These are phyloP conservation scores for Nemania diffusa DNA, from an alignment of 2,329 filamentous ascomycete species.

Conservation along the genomic window DNA sequence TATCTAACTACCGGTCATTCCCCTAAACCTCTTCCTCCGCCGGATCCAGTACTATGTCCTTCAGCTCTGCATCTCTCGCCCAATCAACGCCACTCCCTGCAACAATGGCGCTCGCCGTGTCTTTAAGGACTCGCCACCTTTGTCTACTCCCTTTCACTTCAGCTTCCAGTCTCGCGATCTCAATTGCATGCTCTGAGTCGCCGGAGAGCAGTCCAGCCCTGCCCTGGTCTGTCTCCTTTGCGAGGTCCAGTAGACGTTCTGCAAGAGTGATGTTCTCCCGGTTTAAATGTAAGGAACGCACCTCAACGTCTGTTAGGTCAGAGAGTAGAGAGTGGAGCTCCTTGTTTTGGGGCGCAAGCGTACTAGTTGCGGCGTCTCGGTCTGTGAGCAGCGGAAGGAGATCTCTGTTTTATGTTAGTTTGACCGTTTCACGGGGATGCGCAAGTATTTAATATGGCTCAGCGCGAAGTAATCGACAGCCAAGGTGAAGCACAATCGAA, in stretches of 20 bases:
- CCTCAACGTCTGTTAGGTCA: conserved; percentile 66
- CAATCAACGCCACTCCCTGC: conserved; percentile 86
- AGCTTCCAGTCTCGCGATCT: conserved; percentile 67
- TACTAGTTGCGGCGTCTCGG: conserved; percentile 73
- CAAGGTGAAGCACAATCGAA: neutral
- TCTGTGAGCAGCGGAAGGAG: conserved; percentile 73
- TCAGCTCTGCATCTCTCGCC: conserved; percentile 74
- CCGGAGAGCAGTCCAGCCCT: conserved; percentile 62
- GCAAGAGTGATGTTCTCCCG: conserved; percentile 72
- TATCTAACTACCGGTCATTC: neutral
- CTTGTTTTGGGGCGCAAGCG: conserved; percentile 68
- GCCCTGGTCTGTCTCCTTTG: conserved; percentile 64
- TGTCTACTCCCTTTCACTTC: conserved; percentile 71
- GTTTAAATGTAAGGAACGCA: conserved; percentile 66
- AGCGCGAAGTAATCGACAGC: neutral
- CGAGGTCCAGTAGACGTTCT: conserved; percentile 70
- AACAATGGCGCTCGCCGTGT: conserved; percentile 79
- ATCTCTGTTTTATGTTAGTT: conserved; percentile 59
- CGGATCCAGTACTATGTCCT: conserved; percentile 76
- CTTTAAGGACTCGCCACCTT: conserved; percentile 80
- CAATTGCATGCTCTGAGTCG: conserved; percentile 62
- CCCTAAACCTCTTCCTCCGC: conserved; percentile 56
- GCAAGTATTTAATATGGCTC: neutral
- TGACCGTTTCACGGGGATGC: neutral
- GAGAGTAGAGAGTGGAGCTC: conserved; percentile 62